Conservation (phyloP, 2,329 filamentous ascomycete species). For the Penicillium crustosum region DNA sequence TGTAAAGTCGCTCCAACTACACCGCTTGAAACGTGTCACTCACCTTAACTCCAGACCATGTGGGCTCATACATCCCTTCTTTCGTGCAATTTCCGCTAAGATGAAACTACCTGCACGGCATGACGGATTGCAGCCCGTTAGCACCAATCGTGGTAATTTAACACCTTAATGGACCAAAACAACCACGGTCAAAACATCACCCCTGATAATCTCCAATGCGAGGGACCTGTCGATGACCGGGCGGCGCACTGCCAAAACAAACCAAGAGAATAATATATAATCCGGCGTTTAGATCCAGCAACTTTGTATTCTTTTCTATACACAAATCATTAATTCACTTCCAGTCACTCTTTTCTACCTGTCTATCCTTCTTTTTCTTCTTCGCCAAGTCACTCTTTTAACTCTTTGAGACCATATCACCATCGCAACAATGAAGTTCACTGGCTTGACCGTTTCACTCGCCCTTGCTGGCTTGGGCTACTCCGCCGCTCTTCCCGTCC, state of each 20-base stretch:
- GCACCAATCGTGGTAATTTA: conserved; percentile 13
- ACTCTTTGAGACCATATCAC: not conserved
- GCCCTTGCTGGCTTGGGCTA: conserved; percentile 33
- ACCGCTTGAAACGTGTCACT: not conserved
- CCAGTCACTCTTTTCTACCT: conserved; percentile 23
- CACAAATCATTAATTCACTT: conserved; percentile 22
- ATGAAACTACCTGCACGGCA: conserved; percentile 2
- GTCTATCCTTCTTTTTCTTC: not conserved
- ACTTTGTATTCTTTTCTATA: conserved; percentile 6
- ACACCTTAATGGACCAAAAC: conserved; percentile 5
- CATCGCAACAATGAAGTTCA: conserved; percentile 38
- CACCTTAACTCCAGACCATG: conserved; percentile 13
- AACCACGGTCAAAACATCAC: conserved; percentile 7
- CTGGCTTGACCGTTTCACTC: conserved; percentile 34
- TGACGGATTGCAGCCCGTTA: conserved; percentile 4
- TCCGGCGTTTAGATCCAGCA: not conserved
- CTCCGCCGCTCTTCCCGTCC: conserved; percentile 30
- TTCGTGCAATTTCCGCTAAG: conserved; percentile 3
- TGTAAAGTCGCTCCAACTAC: not conserved
- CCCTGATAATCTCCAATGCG: conserved; percentile 18
- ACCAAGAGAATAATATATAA: conserved; percentile 27
- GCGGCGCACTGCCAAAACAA: conserved; percentile 16
- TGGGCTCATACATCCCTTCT: conserved; percentile 17
- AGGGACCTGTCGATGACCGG: conserved; percentile 15
- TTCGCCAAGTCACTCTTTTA: conserved; percentile 27